These are phyloP conservation scores for Boletus albobrunnescens DNA, from an alignment of 1,284 basidiomycete genomes.

Conservation along the genomic window DNA sequence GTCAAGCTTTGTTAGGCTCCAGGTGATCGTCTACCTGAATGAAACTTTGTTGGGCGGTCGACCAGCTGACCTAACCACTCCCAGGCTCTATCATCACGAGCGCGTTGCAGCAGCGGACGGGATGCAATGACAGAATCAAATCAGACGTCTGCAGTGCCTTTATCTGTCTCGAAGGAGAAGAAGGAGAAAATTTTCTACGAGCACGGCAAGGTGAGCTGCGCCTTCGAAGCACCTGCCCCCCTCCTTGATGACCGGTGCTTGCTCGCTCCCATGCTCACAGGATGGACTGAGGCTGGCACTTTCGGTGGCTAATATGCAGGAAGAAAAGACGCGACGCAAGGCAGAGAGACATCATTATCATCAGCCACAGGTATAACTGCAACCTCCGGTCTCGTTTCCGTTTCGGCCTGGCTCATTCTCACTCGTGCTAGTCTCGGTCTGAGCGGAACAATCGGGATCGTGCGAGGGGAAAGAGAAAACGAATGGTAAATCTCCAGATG, in stretches of 20 bases:
- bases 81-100: slow-evolving; percentile 15
- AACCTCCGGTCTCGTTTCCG: slow-evolving; percentile 4
- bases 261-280: too few relatives aligned
- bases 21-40: slow-evolving; percentile 19
- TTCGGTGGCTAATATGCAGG: slow-evolving; percentile 38
- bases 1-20: slow-evolving; percentile 20
- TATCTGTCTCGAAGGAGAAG: slow-evolving; percentile 26
- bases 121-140: slow-evolving; percentile 28
- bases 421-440: slow-evolving; percentile 12
- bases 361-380: slow-evolving; percentile 33
- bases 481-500: slow-evolving; percentile 33
- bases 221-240: slow-evolving; percentile 3
- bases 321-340: slow-evolving; percentile 37
- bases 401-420: slow-evolving; percentile 22
- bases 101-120: neutral
- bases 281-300: slow-evolving; percentile 42
- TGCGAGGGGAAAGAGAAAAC: slow-evolving; percentile 15
- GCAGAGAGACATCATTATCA: slow-evolving; percentile 31
- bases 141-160: slow-evolving; percentile 21
- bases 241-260: slow-evolving; percentile 24
- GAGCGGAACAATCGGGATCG: slow-evolving; percentile 15
- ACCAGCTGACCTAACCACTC: slow-evolving; percentile 25
- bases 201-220: slow-evolving; percentile 31
- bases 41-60: slow-evolving; percentile 16
- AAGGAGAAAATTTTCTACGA: slow-evolving; percentile 30